A percentile compares a stretch with the other conserved stretches of the same genome.
Evolutionary conservation across 176 grass and related monocot genomes (phyloP).

Genomic region (Phragmites australis): DNA sequence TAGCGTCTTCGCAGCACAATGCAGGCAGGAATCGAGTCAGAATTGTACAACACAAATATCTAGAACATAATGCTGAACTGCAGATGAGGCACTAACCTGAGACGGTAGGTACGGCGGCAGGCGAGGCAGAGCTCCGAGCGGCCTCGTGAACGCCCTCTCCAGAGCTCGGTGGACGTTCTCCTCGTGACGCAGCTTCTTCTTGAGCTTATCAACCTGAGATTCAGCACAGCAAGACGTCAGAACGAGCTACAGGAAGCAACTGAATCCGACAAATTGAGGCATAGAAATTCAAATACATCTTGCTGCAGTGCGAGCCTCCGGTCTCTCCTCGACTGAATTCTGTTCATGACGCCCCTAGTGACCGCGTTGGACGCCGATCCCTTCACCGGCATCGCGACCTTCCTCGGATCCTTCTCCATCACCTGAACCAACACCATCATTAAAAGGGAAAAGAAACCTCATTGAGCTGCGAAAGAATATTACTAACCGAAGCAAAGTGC

Average conservation of each 20-base stretch:
- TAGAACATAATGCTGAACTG: not conserved
- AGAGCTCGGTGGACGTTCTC: slow-evolving; percentile 98
- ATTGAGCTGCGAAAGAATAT: slow-evolving; percentile 36
- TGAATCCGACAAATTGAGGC: not conserved
- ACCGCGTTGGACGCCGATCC: slow-evolving; percentile 1
- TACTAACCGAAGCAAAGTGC: slow-evolving; percentile 54
- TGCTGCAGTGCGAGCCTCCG: slow-evolving; percentile 89
- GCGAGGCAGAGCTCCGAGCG: slow-evolving; percentile 91
- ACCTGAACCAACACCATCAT: slow-evolving; percentile 53
- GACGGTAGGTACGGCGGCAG: slow-evolving; percentile 93
- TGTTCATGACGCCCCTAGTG: slow-evolving; percentile 34
- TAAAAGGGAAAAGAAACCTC: slow-evolving; percentile 37
- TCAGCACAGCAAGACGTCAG: slow-evolving; percentile 15
- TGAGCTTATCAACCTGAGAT: slow-evolving; percentile 90
- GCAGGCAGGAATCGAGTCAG: slow-evolving; percentile 28
- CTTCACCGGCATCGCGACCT: slow-evolving; percentile 46
- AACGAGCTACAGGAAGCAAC: not conserved
- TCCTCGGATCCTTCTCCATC: slow-evolving; percentile 74
- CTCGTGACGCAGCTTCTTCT: slow-evolving; percentile 92
- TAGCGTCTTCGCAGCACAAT: slow-evolving; percentile 57
- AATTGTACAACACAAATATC: not conserved
- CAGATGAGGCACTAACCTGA: slow-evolving; percentile 42
- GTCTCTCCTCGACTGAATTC: slow-evolving; percentile 73
- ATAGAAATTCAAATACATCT: slow-evolving; percentile 61
- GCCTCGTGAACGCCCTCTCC: slow-evolving; percentile 90